These are phyloP conservation scores for Pseudogymnoascus destructans DNA, from an alignment of 2,329 filamentous ascomycete species.

Conservation along the genomic window DNA sequence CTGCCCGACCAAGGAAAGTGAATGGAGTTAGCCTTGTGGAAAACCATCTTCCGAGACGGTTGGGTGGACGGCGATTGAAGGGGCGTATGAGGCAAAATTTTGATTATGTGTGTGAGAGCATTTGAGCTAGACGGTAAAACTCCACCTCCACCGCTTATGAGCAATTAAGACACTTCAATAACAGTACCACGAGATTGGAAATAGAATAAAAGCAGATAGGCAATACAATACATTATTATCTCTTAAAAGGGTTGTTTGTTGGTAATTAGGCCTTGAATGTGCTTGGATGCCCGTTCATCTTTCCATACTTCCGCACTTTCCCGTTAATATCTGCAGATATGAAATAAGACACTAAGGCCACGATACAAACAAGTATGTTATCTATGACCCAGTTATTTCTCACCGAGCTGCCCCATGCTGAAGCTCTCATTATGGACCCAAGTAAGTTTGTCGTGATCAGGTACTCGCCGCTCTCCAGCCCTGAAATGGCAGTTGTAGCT, in stretches of 20 bases:
- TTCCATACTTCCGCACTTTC: slow-evolving; percentile 43
- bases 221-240: slow-evolving; percentile 6
- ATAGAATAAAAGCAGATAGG: not conserved
- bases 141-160: not conserved
- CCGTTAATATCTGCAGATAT: slow-evolving; percentile 41
- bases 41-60: not conserved
- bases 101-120: not conserved
- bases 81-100: not conserved
- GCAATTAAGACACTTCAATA: not conserved
- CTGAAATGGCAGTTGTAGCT: slow-evolving; percentile 54
- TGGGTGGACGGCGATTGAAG: not conserved
- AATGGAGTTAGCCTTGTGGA: not conserved
- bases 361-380: slow-evolving; percentile 38
- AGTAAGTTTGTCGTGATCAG: slow-evolving; percentile 64
- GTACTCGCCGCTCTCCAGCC: slow-evolving; percentile 69
- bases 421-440: slow-evolving; percentile 57
- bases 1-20: not conserved
- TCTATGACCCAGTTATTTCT: slow-evolving; percentile 49
- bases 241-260: not conserved
- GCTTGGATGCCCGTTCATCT: slow-evolving; percentile 45
- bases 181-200: not conserved
- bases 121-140: not conserved
- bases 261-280: slow-evolving; percentile 16
- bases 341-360: slow-evolving; percentile 41
- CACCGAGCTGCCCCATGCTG: slow-evolving; percentile 39